Evolutionary conservation across 495 filamentous ascomycete species (phyloP).

Genomic region (Daldinia decipiens): DNA sequence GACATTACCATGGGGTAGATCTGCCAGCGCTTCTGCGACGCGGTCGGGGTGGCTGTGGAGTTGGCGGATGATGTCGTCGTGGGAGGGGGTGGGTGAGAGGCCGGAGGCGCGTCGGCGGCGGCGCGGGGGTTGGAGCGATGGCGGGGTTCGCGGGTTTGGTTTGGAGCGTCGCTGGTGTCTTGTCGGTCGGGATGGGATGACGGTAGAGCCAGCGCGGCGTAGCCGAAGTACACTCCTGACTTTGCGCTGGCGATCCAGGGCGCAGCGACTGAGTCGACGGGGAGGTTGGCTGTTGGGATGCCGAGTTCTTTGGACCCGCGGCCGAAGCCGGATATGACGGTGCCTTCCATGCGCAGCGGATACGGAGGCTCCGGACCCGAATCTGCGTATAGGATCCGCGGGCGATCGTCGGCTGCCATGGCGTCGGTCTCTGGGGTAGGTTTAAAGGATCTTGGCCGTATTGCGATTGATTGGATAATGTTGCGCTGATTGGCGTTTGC

Average conservation of each 20-base stretch:
- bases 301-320: conserved; percentile 94
- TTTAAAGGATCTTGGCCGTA: conserved; percentile 15
- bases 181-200: conserved; percentile 50
- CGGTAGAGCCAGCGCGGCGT: conserved; percentile 72
- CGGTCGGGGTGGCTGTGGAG: not conserved
- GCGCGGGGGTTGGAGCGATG: conserved; percentile 28
- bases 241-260: conserved; percentile 75
- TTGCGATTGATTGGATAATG: not conserved
- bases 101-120: conserved; percentile 21
- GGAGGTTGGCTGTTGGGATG: conserved; percentile 97
- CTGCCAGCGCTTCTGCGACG: conserved; percentile 39
- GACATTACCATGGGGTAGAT: conserved; percentile 91
- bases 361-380: conserved; percentile 78
- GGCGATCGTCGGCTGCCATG: conserved; percentile 55
- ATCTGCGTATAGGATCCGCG: conserved; percentile 72
- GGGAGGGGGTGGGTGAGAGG: conserved; percentile 9
- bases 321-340: conserved; percentile 92
- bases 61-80: conserved; percentile 5
- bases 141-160: conserved; percentile 1
- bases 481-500: not conserved
- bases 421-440: not conserved
- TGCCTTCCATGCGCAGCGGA: conserved; percentile 81
- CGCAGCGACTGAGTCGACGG: conserved; percentile 72
- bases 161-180: not conserved
- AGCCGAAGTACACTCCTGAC: conserved; percentile 93